These are phyloP conservation scores for Podospora bellae-mahoneyi DNA, from an alignment of 495 filamentous ascomycete species.

Conservation along the genomic window DNA sequence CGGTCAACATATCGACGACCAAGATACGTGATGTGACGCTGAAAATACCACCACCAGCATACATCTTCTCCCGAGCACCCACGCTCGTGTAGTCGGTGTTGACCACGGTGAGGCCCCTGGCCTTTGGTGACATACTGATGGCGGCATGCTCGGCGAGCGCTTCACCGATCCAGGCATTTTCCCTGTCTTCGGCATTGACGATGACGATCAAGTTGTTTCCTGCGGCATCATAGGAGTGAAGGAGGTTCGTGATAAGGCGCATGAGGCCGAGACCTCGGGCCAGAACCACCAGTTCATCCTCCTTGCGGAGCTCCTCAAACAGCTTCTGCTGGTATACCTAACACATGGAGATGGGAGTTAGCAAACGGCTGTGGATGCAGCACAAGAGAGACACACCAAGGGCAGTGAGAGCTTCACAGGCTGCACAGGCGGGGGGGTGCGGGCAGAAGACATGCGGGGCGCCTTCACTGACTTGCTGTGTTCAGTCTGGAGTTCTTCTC, in stretches of 20 bases:
- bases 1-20: conserved; percentile 85
- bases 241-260: conserved; percentile 84
- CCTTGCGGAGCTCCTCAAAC: conserved; percentile 80
- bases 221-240: conserved; percentile 94
- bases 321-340: conserved; percentile 83
- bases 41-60: conserved; percentile 82
- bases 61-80: conserved; percentile 81
- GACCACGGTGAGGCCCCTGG: conserved; percentile 81
- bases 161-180: conserved; percentile 93
- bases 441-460: conserved; percentile 28
- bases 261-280: conserved; percentile 90
- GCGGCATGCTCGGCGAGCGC: conserved; percentile 91
- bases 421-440: conserved; percentile 38
- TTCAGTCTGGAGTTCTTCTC: not conserved
- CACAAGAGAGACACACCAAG: conserved; percentile 54
- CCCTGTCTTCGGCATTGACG: conserved; percentile 86
- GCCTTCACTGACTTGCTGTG: conserved; percentile 6
- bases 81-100: conserved; percentile 94
- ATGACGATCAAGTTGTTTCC: conserved; percentile 89
- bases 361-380: not conserved
- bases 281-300: conserved; percentile 90
- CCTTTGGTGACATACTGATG: conserved; percentile 68
- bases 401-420: conserved; percentile 92
- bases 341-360: not conserved
- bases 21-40: conserved; percentile 95